Evolutionary conservation across 1,139 yeast genomes (phyloP).

Genomic region (Blastobotrys raffinosifermentans): DNA sequence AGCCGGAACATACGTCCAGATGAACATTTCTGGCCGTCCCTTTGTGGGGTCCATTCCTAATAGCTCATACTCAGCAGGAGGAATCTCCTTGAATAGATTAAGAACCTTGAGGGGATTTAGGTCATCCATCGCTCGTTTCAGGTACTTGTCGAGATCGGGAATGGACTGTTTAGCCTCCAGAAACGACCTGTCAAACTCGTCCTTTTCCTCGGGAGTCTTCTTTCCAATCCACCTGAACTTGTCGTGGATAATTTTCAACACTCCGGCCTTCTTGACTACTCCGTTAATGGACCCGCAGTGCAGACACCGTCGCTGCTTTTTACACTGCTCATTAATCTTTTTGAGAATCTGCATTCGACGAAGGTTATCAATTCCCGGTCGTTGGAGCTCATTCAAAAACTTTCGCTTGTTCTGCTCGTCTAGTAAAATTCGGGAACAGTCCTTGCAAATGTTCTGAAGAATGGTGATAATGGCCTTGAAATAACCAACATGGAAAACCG

Average conservation of each 20-base stretch:
- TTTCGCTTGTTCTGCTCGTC: slow-evolving; percentile 66
- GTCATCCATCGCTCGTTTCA: slow-evolving; percentile 86
- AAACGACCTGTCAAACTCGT: slow-evolving; percentile 60
- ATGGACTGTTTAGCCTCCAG: slow-evolving; percentile 72
- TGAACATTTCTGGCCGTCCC: slow-evolving; percentile 94
- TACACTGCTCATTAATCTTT: slow-evolving; percentile 82
- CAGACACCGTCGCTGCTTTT: slow-evolving; percentile 87
- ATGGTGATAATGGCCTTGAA: slow-evolving; percentile 88
- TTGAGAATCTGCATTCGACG: slow-evolving; percentile 86
- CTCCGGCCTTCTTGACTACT: slow-evolving; percentile 96
- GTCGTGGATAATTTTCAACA: slow-evolving; percentile 91
- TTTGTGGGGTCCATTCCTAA: slow-evolving; percentile 82
- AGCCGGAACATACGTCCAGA: slow-evolving; percentile 96
- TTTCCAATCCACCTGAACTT: slow-evolving; percentile 95
- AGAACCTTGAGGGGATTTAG: slow-evolving; percentile 87
- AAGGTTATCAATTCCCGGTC: slow-evolving; percentile 86
- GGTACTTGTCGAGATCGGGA: slow-evolving; percentile 85
- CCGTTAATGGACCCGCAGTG: slow-evolving; percentile 88
- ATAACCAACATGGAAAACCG: slow-evolving; percentile 96
- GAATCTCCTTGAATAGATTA: slow-evolving; percentile 77
- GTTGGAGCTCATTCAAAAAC: slow-evolving; percentile 68
- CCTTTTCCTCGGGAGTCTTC: slow-evolving; percentile 78
- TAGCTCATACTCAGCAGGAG: slow-evolving; percentile 84
- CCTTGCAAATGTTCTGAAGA: slow-evolving; percentile 86
- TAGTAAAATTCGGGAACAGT: slow-evolving; percentile 72